These are phyloP conservation scores for Middelhovenomyces tepae DNA, from an alignment of 805 yeast genomes.

Conservation along the genomic window DNA sequence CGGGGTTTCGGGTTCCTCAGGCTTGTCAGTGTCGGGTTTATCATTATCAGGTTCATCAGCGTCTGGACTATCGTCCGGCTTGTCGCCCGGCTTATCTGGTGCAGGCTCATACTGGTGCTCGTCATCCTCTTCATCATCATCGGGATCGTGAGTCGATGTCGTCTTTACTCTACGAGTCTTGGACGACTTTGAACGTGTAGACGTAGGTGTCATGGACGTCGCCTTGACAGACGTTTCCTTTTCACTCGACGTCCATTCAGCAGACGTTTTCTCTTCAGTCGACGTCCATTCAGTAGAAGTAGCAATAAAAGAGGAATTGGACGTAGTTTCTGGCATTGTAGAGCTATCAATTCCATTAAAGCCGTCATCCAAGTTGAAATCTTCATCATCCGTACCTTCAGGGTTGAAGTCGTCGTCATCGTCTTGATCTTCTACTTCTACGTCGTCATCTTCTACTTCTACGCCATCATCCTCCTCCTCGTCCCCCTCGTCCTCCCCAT, in stretches of 20 bases:
- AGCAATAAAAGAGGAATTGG: neutral
- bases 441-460: neutral
- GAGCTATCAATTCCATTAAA: neutral
- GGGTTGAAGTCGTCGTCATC: neutral
- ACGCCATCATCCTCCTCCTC: neutral
- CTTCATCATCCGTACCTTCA: neutral
- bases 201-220: neutral
- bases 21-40: neutral
- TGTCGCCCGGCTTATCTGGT: neutral
- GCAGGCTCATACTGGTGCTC: neutral
- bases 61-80: neutral
- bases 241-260: neutral
- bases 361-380: neutral
- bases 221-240: neutral
- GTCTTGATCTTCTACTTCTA: conserved; percentile 1
- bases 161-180: too few species aligned
- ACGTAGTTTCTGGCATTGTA: neutral
- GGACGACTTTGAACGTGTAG: too few species aligned
- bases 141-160: neutral
- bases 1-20: neutral
- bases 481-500: neutral
- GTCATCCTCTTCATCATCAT: conserved; percentile 1
- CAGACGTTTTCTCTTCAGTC: neutral
- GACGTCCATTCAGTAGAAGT: neutral
- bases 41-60: neutral